Evolutionary conservation across 129 eudicot genomes (phyloP).

Genomic region (Flaveria ramosissima): DNA sequence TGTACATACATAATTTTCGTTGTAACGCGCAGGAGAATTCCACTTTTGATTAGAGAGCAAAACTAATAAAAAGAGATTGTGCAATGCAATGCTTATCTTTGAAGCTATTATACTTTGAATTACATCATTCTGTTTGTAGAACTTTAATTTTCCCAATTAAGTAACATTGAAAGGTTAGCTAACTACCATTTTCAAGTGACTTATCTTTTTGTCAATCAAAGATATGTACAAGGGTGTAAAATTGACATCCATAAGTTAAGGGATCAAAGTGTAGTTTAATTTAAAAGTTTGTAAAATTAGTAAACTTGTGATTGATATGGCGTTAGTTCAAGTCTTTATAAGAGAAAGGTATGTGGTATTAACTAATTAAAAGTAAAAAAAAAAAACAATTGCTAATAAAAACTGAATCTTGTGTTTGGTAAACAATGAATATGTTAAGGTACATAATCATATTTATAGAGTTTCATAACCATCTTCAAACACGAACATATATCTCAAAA

Average conservation of each 20-base stretch:
- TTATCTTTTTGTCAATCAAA: not conserved
- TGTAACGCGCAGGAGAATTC: too few relatives aligned
- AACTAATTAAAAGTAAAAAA: too few relatives aligned
- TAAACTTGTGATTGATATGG: too few relatives aligned
- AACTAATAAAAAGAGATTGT: not conserved
- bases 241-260: not conserved
- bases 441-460: too few relatives aligned
- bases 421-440: too few relatives aligned
- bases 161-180: not conserved
- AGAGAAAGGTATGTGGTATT: too few relatives aligned
- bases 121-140: not conserved
- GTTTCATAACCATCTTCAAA: not conserved
- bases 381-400: too few relatives aligned
- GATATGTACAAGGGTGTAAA: not conserved
- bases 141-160: not conserved
- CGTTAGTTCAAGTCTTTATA: too few relatives aligned
- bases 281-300: not conserved
- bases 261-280: not conserved
- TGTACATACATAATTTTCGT: too few relatives aligned
- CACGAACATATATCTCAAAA: not conserved
- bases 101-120: not conserved
- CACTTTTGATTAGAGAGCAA: too few relatives aligned
- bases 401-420: too few relatives aligned
- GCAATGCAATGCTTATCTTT: not conserved
- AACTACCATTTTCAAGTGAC: not conserved